Percentiles rank a stretch among this genome's conserved stretches.
These are phyloP conservation scores for Adenanthera pavonina DNA, from an alignment of 306 rosid genomes.

Conservation along the genomic window DNA sequence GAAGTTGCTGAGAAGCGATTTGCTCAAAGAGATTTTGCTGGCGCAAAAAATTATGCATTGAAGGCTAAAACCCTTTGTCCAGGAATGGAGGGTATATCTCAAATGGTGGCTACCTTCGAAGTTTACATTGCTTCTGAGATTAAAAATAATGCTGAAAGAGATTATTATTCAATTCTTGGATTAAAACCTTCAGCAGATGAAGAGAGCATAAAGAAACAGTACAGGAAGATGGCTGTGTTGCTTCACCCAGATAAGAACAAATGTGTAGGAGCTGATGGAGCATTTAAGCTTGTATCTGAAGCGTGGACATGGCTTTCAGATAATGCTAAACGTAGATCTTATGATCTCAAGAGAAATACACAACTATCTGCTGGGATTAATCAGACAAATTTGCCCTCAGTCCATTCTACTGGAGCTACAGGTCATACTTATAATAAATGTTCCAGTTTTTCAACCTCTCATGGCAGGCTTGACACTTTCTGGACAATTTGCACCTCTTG, in stretches of 20 bases:
- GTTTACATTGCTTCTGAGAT: constrained; percentile 68
- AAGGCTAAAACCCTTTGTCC: constrained; percentile 65
- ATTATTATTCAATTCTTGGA: constrained; percentile 70
- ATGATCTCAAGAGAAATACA: constrained; percentile 64
- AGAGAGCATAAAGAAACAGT: constrained; percentile 67
- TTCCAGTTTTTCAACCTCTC: constrained; percentile 50
- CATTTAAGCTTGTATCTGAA: constrained; percentile 74
- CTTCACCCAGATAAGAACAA: constrained; percentile 83
- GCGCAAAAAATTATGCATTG: constrained; percentile 56
- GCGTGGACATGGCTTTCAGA: constrained; percentile 73
- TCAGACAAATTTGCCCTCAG: constrained; percentile 60
- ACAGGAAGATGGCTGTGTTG: constrained; percentile 72
- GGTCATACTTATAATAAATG: constrained; percentile 45
- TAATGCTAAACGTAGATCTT: constrained; percentile 50
- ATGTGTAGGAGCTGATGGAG: constrained; percentile 74
- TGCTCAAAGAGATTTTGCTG: constrained; percentile 52
- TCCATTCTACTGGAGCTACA: constrained; percentile 52
- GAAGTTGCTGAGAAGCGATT: constrained; percentile 71
- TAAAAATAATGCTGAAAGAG: constrained; percentile 55
- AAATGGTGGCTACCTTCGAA: constrained; percentile 71
- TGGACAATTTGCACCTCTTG: constrained; percentile 85
- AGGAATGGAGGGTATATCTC: constrained; percentile 66
- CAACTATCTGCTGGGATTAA: constrained; percentile 47
- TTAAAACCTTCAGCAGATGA: constrained; percentile 61
- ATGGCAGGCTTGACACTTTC: constrained; percentile 66